Evolutionary conservation across 2,329 filamentous ascomycete species (phyloP).

Genomic region (Botrytis fragariae): DNA sequence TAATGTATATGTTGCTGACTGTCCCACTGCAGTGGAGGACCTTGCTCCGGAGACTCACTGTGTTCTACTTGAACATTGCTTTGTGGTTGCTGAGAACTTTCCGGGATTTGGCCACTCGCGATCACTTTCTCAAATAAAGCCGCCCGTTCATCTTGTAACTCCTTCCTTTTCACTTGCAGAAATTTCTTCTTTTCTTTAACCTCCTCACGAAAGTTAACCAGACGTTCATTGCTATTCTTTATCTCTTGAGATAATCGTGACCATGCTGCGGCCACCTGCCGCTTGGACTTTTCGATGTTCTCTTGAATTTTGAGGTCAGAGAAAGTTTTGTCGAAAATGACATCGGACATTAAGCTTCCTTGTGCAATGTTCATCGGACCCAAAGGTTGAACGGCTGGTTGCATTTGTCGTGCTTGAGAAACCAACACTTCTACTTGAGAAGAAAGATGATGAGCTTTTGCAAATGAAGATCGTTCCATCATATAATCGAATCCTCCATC

Average conservation of each 20-base stretch:
- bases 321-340: slow-evolving; percentile 54
- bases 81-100: neutral
- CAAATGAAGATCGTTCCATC: slow-evolving; percentile 40
- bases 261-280: slow-evolving; percentile 1
- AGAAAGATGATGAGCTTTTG: slow-evolving; percentile 54
- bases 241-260: slow-evolving; percentile 9
- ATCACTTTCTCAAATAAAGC: neutral
- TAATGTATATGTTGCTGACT: slow-evolving; percentile 13
- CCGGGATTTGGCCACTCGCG: no score
- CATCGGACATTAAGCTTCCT: slow-evolving; percentile 48
- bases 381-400: slow-evolving; percentile 42
- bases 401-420: slow-evolving; percentile 43
- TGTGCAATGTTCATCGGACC: slow-evolving; percentile 44
- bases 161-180: neutral
- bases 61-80: neutral
- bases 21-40: neutral
- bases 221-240: neutral
- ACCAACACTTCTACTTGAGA: slow-evolving; percentile 46
- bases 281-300: slow-evolving; percentile 46
- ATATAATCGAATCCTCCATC: slow-evolving; percentile 37
- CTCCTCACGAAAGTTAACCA: neutral
- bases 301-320: slow-evolving; percentile 52
- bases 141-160: slow-evolving; percentile 13
- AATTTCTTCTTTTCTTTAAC: neutral
- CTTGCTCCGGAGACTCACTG: neutral